These are phyloP conservation scores for Uncinocarpus reesii DNA, from an alignment of 2,329 filamentous ascomycete genomes.

Conservation along the genomic window DNA sequence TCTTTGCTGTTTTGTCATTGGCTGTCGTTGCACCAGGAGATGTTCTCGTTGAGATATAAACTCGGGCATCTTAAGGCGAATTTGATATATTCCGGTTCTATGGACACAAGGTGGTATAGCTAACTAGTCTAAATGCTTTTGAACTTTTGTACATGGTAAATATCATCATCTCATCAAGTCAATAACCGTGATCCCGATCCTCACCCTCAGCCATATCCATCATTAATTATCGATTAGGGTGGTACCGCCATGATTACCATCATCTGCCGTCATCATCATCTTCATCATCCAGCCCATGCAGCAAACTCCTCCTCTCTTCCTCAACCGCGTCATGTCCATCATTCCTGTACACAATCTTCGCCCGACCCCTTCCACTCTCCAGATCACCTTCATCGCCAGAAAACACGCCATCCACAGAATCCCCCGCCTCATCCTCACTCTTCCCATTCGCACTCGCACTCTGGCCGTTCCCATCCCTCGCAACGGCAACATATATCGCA, in stretches of 20 bases:
- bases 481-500: slow-evolving; percentile 54
- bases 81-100: too few relatives aligned
- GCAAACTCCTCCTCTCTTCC: slow-evolving; percentile 3
- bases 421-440: neutral
- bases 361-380: slow-evolving; percentile 6
- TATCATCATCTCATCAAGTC: too few relatives aligned
- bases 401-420: slow-evolving; percentile 17
- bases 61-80: too few relatives aligned
- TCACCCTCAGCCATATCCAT: too few relatives aligned
- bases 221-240: too few relatives aligned
- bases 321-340: slow-evolving; percentile 12
- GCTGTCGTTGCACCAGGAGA: too few relatives aligned
- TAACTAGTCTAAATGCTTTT: too few relatives aligned
- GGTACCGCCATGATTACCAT: neutral
- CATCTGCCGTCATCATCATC: neutral
- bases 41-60: too few relatives aligned
- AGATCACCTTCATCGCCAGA: slow-evolving; percentile 1
- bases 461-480: slow-evolving; percentile 31
- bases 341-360: slow-evolving; percentile 14
- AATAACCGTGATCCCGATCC: too few relatives aligned
- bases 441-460: slow-evolving; percentile 14
- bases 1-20: too few relatives aligned
- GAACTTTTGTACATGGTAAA: too few relatives aligned
- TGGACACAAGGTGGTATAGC: too few relatives aligned
- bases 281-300: slow-evolving; percentile 1